These are phyloP conservation scores for Rosa multiflora DNA, from an alignment of 306 rosid genomes.

Conservation along the genomic window DNA sequence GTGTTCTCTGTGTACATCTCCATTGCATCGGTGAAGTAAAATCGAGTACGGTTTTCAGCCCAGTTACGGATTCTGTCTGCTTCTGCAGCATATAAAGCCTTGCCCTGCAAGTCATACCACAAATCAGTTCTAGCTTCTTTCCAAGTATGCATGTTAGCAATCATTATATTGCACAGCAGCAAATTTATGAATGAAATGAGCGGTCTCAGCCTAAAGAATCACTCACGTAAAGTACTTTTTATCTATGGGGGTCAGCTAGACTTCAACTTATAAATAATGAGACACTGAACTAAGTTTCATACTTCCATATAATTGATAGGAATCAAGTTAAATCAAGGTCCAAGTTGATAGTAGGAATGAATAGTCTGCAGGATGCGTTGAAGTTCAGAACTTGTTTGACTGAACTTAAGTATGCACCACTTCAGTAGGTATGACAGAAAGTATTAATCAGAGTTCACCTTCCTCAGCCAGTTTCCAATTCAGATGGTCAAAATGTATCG, in stretches of 20 bases:
- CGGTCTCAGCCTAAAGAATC: neutral
- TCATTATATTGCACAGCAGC: neutral
- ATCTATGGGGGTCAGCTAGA: neutral
- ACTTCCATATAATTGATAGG: neutral
- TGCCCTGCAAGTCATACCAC: conserved; percentile 56
- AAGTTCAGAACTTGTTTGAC: neutral
- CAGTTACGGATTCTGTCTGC: conserved; percentile 90
- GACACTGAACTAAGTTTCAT: neutral
- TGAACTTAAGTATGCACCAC: neutral
- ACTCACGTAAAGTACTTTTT: neutral
- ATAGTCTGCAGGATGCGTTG: neutral
- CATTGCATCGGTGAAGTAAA: conserved; percentile 89
- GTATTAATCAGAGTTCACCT: neutral
- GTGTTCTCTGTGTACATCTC: conserved; percentile 95
- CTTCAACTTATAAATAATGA: neutral
- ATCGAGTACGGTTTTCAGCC: conserved; percentile 85
- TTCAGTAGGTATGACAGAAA: neutral
- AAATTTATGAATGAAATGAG: neutral
- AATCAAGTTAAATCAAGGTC: neutral
- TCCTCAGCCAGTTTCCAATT: neutral
- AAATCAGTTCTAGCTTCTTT: conserved; percentile 2
- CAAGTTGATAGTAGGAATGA: neutral
- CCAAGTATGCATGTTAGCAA: neutral
- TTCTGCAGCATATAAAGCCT: conserved; percentile 86
- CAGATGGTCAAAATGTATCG: neutral